Evolutionary conservation across 169 alveolate species (phyloP), one percentile per base, ranked within the genome.

Genomic region (Theileria orientalis): DNA sequence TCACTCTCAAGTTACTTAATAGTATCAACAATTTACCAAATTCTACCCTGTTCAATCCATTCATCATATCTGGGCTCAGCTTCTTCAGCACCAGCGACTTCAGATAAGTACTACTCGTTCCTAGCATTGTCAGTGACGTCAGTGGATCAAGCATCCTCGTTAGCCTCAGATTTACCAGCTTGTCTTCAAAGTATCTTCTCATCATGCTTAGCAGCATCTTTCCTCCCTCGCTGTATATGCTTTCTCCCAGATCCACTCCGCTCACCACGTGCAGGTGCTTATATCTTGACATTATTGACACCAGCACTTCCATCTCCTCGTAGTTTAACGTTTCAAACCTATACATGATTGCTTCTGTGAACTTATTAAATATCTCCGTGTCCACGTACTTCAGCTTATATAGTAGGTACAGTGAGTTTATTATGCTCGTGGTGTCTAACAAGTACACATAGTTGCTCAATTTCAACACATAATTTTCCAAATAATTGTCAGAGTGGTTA

Each of bases 171-270:
- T 67, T 16, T 35, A 47, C 75, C 23, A 74, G 52, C 0, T 41
- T n/a, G n/a, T 21, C 19, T 54, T 82, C 89, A 29, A 74, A 57
- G 32, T 61, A 66, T 46, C 67, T 61, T 30, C 83, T 69, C 1
- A 79, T 37, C 72, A 52, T 64, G 56, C 57, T 37, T 51, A 59
- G 49, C 29, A 79, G 76, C 87, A 79, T 79, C 32, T 67, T 69
- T 41, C 77, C 59, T 37, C 70, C 70, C 47, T 79, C 87, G 46
- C 77, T 59, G 78, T 79, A 79, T 23, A 71, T 41, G 71, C 66
- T 79, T 14, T 51, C 63, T 21, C 83, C 33, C 40, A 79, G 60
- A 35, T 71, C 51, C n/a, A 70, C 59, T 3, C 76, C 60, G 30
- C 16, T 37, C 19, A 61, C 27, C 35, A 61, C 59, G 75, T 51